Percentiles rank a stretch among this genome's conserved stretches.
These are phyloP conservation scores for Euphorbia schlechtendalii DNA, from an alignment of 441 rosid species.

Conservation along the genomic window DNA sequence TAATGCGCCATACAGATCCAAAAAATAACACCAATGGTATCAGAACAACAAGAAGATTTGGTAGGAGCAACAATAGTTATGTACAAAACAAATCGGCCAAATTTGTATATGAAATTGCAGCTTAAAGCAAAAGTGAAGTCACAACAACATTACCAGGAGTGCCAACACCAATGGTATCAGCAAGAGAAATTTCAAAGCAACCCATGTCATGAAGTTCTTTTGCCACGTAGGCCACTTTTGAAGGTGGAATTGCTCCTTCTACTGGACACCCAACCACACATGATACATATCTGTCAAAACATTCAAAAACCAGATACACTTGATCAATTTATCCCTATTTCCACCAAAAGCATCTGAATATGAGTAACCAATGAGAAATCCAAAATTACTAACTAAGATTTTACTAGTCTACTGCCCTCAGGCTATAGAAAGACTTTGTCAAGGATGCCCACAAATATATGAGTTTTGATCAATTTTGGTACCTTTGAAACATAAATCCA, in stretches of 20 bases:
- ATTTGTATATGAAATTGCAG: not conserved
- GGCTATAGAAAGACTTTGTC: not conserved
- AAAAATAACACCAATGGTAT: not conserved
- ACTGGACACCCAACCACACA: conserved; percentile 92
- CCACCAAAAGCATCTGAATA: not conserved
- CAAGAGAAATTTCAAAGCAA: conserved; percentile 94
- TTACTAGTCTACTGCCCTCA: not conserved
- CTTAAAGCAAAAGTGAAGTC: conserved; percentile 1
- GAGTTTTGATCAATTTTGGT: conserved; percentile 1
- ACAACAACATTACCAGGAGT: conserved; percentile 70
- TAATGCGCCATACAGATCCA: not conserved
- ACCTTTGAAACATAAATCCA: not conserved
- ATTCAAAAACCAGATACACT: conserved; percentile 7
- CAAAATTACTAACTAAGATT: not conserved
- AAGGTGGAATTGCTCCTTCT: conserved; percentile 71
- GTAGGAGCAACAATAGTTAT: not conserved
- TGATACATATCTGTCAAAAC: conserved; percentile 67
- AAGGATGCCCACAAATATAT: not conserved
- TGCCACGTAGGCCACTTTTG: conserved; percentile 85
- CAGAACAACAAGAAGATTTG: not conserved
- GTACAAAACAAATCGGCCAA: not conserved
- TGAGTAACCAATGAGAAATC: not conserved
- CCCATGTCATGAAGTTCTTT: conserved; percentile 88
- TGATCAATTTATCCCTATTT: not conserved
- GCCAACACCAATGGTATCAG: conserved; percentile 87